Evolutionary conservation across 257 asterid genomes (phyloP).

Genomic region (Gentiana straminea): DNA sequence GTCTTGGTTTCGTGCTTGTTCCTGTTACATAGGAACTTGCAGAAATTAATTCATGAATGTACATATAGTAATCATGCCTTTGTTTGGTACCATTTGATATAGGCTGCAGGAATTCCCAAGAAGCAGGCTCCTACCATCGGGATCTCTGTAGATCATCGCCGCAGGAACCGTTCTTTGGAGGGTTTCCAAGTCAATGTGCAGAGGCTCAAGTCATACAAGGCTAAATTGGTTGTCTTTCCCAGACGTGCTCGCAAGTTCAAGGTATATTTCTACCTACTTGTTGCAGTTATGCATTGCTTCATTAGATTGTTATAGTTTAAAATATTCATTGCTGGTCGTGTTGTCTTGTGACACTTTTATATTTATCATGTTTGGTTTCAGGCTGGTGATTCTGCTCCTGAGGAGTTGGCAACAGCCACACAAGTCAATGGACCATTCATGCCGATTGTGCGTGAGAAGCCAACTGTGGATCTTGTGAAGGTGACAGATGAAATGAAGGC

Average conservation of each 20-base stretch:
- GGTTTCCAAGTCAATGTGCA: constrained; percentile 62
- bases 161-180: constrained; percentile 60
- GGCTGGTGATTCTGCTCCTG: constrained; percentile 56
- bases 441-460: constrained; percentile 45
- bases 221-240: constrained; percentile 70
- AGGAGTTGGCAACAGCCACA: constrained; percentile 64
- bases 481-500: constrained; percentile 48
- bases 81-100: constrained; percentile 1
- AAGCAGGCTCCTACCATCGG: constrained; percentile 75
- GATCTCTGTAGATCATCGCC: constrained; percentile 62
- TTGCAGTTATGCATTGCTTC: no score
- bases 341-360: no score
- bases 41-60: no score
- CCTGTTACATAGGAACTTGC: no score
- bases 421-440: constrained; percentile 43
- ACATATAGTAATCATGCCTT: not conserved
- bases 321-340: no score
- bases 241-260: constrained; percentile 48
- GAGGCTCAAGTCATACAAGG: constrained; percentile 69
- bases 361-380: not conserved
- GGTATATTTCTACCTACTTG: constrained; percentile 16
- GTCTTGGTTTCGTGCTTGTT: no score
- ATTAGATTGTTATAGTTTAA: no score
- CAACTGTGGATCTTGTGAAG: constrained; percentile 53
- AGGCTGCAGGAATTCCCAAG: constrained; percentile 71